Percentiles rank a stretch among this genome's conserved stretches.
Evolutionary conservation across 257 asterid genomes (phyloP).

Genomic region (Ilex aquifolium): DNA sequence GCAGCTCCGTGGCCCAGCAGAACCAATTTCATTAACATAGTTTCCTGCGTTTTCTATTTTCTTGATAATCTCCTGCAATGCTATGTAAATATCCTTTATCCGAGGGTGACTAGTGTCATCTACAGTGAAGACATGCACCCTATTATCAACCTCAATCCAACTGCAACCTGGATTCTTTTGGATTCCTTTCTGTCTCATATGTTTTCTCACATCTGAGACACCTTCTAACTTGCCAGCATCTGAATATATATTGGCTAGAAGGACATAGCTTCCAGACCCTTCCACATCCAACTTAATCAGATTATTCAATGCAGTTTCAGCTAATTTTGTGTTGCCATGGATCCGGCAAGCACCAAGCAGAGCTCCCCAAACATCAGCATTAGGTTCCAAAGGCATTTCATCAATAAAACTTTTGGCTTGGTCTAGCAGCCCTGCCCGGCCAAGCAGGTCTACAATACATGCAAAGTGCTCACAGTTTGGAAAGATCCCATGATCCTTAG

Average conservation of each 20-base stretch:
- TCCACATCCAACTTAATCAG: slow-evolving; percentile 12
- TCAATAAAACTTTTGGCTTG: slow-evolving; percentile 16
- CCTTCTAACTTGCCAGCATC: slow-evolving; percentile 23
- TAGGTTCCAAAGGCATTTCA: slow-evolving; percentile 22
- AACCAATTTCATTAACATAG: slow-evolving; percentile 4
- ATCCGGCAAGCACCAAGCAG: slow-evolving; percentile 16
- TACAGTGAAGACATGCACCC: slow-evolving; percentile 15
- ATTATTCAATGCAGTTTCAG: slow-evolving; percentile 16
- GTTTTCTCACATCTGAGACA: slow-evolving; percentile 16
- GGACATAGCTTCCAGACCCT: slow-evolving; percentile 22
- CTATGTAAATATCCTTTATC: slow-evolving; percentile 7
- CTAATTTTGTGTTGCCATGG: slow-evolving; percentile 18
- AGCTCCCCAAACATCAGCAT: slow-evolving; percentile 29
- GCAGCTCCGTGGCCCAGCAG: slow-evolving; percentile 5
- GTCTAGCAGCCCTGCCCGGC: slow-evolving; percentile 23
- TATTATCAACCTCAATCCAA: slow-evolving; percentile 19
- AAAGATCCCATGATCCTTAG: slow-evolving; percentile 8
- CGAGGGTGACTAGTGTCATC: slow-evolving; percentile 16
- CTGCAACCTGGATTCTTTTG: slow-evolving; percentile 26
- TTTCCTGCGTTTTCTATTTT: slow-evolving; percentile 1
- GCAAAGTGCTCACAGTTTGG: slow-evolving; percentile 22
- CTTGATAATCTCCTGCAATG: slow-evolving; percentile 6
- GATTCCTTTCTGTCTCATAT: slow-evolving; percentile 17
- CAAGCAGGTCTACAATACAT: slow-evolving; percentile 24
- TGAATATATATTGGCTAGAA: slow-evolving; percentile 19